Evolutionary conservation across 2,329 filamentous ascomycete species (phyloP).

Genomic region (Penicillium sp.): DNA sequence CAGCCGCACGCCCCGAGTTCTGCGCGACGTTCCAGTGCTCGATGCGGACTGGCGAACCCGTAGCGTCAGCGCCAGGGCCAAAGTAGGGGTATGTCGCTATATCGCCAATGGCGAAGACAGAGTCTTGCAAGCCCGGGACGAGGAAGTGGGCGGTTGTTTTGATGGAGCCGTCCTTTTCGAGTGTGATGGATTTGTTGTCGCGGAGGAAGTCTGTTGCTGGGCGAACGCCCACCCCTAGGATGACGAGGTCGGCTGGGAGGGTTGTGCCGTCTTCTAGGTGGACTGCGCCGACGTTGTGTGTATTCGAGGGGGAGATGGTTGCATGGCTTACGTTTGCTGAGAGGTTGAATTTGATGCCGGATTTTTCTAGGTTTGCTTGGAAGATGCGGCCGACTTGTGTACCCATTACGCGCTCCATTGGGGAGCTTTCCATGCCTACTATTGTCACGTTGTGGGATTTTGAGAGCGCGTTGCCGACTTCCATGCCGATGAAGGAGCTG

Average conservation of each 20-base stretch:
- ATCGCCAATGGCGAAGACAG: conserved; percentile 91
- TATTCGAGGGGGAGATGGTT: conserved; percentile 64
- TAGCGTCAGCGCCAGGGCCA: conserved; percentile 77
- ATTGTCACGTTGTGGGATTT: conserved; percentile 82
- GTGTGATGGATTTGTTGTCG: conserved; percentile 64
- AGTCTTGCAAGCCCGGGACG: conserved; percentile 66
- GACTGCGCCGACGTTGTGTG: conserved; percentile 74
- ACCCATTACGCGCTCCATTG: conserved; percentile 84
- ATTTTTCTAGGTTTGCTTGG: conserved; percentile 74
- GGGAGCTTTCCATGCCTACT: conserved; percentile 81
- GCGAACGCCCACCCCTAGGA: conserved; percentile 84
- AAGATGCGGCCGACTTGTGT: conserved; percentile 76
- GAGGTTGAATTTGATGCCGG: conserved; percentile 86
- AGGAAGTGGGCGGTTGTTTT: conserved; percentile 76
- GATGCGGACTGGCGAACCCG: conserved; percentile 64
- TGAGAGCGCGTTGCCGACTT: conserved; percentile 79
- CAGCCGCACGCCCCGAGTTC: conserved; percentile 80
- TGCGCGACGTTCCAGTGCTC: conserved; percentile 99
- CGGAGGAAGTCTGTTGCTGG: conserved; percentile 82
- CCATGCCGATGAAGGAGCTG: conserved; percentile 96
- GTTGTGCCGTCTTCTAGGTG: conserved; percentile 80
- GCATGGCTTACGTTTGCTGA: conserved; percentile 79
- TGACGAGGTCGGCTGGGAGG: conserved; percentile 82
- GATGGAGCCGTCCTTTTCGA: conserved; percentile 84
- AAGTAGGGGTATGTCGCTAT: conserved; percentile 94